Percentiles rank a stretch among this genome's conserved stretches.
These are phyloP conservation scores for Asclepias syriaca DNA, from an alignment of 257 asterid genomes.

Conservation along the genomic window DNA sequence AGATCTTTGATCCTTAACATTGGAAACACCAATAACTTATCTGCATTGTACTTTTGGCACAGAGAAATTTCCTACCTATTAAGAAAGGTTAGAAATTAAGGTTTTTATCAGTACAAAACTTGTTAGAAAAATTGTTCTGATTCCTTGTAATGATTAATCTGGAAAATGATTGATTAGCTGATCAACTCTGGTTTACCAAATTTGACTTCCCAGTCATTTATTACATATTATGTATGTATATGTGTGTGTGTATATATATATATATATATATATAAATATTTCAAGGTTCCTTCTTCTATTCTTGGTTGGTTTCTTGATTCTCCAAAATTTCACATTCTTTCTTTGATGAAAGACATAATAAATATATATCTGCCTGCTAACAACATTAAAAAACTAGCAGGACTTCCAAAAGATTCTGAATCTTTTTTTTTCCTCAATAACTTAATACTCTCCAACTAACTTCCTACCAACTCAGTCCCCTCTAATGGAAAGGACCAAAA, in stretches of 20 bases:
- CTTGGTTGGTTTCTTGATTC: too few species aligned
- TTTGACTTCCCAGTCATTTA: not conserved
- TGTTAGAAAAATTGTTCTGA: not conserved
- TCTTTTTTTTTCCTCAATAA: too few species aligned
- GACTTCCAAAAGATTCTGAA: too few species aligned
- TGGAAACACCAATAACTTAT: not conserved
- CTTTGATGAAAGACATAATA: too few species aligned
- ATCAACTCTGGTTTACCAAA: conserved; percentile 6
- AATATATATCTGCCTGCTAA: too few species aligned
- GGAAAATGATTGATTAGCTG: not conserved
- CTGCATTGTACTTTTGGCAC: not conserved
- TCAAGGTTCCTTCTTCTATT: too few species aligned
- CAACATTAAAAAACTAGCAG: too few species aligned
- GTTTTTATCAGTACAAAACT: not conserved
- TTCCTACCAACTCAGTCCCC: not conserved
- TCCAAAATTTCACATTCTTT: too few species aligned
- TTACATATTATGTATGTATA: too few species aligned
- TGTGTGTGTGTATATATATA: too few species aligned
- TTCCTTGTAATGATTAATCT: not conserved
- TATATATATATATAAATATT: too few species aligned
- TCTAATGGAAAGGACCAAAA: too few species aligned
- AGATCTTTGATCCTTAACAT: not conserved
- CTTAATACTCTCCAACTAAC: not conserved
- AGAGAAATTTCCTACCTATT: not conserved
- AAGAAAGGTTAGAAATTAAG: not conserved